A percentile compares a stretch with the other conserved stretches of the same genome.
These are phyloP conservation scores for Cyathus striatus DNA, from an alignment of 768 basidiomycete genomes.

Conservation along the genomic window DNA sequence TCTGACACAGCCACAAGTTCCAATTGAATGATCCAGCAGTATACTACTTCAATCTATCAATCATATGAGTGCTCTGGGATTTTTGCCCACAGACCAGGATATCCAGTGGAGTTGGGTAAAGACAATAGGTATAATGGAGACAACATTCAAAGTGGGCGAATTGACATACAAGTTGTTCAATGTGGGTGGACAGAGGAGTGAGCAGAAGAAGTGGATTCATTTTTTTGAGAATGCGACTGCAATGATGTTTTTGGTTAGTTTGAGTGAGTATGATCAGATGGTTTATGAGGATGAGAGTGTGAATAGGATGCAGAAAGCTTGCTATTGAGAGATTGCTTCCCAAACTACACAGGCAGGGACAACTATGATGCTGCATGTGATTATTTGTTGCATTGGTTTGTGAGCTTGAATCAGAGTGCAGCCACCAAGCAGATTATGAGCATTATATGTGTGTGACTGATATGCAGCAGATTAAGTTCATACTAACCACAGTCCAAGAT, in stretches of 20 bases:
- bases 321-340: constrained; percentile 85
- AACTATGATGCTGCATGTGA: constrained; percentile 92
- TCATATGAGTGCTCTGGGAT: constrained; percentile 70
- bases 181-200: constrained; percentile 84
- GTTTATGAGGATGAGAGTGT: constrained; percentile 95
- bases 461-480: constrained; percentile 90
- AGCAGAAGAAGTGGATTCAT: constrained; percentile 95
- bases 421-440: constrained; percentile 86
- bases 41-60: constrained; percentile 95
- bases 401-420: constrained; percentile 85
- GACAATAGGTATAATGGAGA: constrained; percentile 97
- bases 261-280: constrained; percentile 98
- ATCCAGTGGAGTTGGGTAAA: constrained; percentile 92
- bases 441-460: constrained; percentile 95
- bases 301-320: no score
- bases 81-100: constrained; percentile 93
- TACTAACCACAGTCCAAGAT: constrained; percentile 57
- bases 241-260: constrained; percentile 85
- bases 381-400: constrained; percentile 69
- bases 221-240: constrained; percentile 95
- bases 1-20: constrained; percentile 84
- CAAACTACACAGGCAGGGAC: constrained; percentile 80
- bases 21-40: constrained; percentile 95
- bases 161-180: constrained; percentile 92
- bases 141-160: constrained; percentile 93